Evolutionary conservation across 2,329 filamentous ascomycete species (phyloP).

Genomic region (Emmonsiellopsis sp.): DNA sequence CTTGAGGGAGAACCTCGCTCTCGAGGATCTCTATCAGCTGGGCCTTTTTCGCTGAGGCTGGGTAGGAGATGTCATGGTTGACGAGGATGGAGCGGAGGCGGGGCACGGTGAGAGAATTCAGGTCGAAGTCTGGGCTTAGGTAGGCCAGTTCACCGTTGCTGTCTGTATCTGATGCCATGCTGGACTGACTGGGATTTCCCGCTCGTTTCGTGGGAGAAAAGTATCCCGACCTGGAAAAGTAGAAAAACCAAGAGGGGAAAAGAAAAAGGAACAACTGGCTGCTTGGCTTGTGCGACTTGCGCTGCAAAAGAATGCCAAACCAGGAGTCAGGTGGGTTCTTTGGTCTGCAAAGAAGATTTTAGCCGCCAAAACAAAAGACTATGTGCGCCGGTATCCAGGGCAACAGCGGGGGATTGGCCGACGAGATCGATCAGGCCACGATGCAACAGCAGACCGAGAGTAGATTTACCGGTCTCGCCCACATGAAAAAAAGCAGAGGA

Average conservation of each 20-base stretch:
- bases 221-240: background rate
- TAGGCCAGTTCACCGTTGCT: slow-evolving; percentile 61
- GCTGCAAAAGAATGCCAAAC: no score
- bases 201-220: background rate
- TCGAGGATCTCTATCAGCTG: slow-evolving; percentile 80
- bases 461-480: no score
- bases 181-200: slow-evolving; percentile 7
- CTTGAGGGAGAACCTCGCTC: slow-evolving; percentile 66
- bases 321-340: background rate
- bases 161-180: slow-evolving; percentile 19
- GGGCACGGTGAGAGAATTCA: slow-evolving; percentile 72
- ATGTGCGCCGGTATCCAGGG: slow-evolving; percentile 25
- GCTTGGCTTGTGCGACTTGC: no score
- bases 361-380: background rate
- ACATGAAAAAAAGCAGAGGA: background rate
- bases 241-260: background rate
- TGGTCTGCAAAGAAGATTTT: background rate
- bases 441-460: background rate
- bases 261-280: background rate
- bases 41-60: slow-evolving; percentile 81
- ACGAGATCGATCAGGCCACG: background rate
- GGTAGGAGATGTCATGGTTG: slow-evolving; percentile 75
- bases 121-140: slow-evolving; percentile 77
- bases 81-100: slow-evolving; percentile 85
- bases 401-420: slow-evolving; percentile 18